Base-by-base conservation (phyloP, 768 basidiomycete species). In the Lactifluus pinguis region DNA sequence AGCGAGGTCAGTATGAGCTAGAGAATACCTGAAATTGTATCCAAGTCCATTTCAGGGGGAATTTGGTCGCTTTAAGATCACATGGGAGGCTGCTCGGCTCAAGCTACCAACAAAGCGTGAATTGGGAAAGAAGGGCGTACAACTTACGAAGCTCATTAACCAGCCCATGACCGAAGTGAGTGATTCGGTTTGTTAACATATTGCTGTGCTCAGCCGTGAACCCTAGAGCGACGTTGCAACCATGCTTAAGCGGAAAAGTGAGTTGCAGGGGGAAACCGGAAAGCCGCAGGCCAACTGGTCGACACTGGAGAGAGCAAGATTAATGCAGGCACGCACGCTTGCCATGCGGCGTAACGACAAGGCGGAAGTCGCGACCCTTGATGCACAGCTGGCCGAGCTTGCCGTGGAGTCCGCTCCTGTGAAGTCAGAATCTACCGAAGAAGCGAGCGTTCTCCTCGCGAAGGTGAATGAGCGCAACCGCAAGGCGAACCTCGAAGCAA, bases 391-490 rank as follows among this genome's bases (percentile, higher is more conserved):
- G 34, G 79, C 78, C n/a, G 78, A 79, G 36, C 73, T 89, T 10
- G 77, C 60, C 1, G 69, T 71, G 5, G 66, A 60, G 15, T 56
- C 61, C 8, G 61, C 68, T 3, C 38, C 52, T 25, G 49, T 34
- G 39, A 42, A 60, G 51, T 38, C 50, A 10, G 66, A 66, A 21
- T 64, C 57, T 21, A 67, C 65, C 30, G 65, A 63, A 47, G 66
- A 64, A 62, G 53, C 54, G 32, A 67, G 68, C 41, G 72, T 72
- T n/a, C 53, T 82, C 68, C 78, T 95, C 29, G 83, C 89, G 15
- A 83, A 76, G 69, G 85, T 98, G 56, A 98, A 95, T 69, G 92
- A 94, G 74, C 83, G 92, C 58, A 98, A 98, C 71, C 81, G 89
- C 58, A 86, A 82, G 70, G 86, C 87, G 34, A 95, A 95, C 59